These are phyloP conservation scores for Colletotrichum sp. DNA, from an alignment of 2,329 filamentous ascomycete genomes.

Conservation along the genomic window DNA sequence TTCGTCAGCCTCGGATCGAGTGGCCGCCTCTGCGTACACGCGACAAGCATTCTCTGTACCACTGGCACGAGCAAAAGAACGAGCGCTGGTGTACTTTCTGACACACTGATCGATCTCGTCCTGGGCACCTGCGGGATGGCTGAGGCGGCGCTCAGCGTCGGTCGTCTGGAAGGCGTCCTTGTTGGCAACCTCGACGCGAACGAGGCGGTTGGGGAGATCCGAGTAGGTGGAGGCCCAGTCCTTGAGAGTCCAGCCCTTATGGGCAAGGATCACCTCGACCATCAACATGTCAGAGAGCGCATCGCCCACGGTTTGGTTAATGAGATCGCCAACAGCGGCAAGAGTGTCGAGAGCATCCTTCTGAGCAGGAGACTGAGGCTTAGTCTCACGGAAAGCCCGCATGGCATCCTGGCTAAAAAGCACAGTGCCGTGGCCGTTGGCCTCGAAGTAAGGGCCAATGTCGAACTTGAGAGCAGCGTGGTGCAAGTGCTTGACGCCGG, in stretches of 20 bases:
- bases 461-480: slow-evolving; percentile 96
- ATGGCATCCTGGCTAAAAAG: slow-evolving; percentile 89
- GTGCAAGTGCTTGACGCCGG: slow-evolving; percentile 96
- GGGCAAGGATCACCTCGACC: slow-evolving; percentile 93
- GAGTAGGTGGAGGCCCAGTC: slow-evolving; percentile 95
- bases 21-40: slow-evolving; percentile 94
- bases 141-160: slow-evolving; percentile 88
- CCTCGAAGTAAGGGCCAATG: slow-evolving; percentile 97
- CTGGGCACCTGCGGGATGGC: slow-evolving; percentile 80
- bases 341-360: slow-evolving; percentile 88
- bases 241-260: slow-evolving; percentile 88
- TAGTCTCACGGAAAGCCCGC: slow-evolving; percentile 76
- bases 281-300: slow-evolving; percentile 95
- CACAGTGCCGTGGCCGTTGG: slow-evolving; percentile 96
- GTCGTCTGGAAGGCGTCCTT: slow-evolving; percentile 90
- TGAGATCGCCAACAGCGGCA: slow-evolving; percentile 82
- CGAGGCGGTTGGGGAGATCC: slow-evolving; percentile 93
- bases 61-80: slow-evolving; percentile 89
- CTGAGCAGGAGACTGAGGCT: slow-evolving; percentile 90
- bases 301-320: slow-evolving; percentile 98
- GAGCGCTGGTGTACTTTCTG: slow-evolving; percentile 87
- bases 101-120: slow-evolving; percentile 86
- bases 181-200: slow-evolving; percentile 87
- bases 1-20: slow-evolving; percentile 87
- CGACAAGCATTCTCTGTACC: slow-evolving; percentile 96